Evolutionary conservation across 1,139 yeast species (phyloP).

Genomic region (Saccharomyces hybrid): DNA sequence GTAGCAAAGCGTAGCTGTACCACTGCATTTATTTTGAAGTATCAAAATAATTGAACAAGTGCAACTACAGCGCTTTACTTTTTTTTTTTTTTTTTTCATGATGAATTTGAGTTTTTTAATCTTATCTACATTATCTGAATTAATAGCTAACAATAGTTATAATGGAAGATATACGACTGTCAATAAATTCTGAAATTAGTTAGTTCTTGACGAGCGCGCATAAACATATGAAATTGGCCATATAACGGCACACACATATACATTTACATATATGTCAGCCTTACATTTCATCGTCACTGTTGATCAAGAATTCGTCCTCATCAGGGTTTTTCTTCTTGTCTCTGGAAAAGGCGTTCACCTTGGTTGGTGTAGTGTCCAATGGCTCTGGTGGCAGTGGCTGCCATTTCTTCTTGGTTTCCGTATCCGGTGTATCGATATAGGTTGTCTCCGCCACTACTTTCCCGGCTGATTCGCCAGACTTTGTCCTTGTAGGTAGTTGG

Average conservation of each 20-base stretch:
- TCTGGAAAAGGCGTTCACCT: conserved; percentile 14
- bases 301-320: conserved; percentile 27
- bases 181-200: background rate
- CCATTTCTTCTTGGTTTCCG: conserved; percentile 21
- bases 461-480: conserved; percentile 14
- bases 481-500: conserved; percentile 36
- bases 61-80: background rate
- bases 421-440: conserved; percentile 30
- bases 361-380: conserved; percentile 22
- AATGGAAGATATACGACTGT: conserved; percentile 2
- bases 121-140: conserved; percentile 35
- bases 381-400: conserved; percentile 27
- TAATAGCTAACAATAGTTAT: conserved; percentile 20
- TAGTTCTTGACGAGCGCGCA: background rate
- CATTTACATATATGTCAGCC: background rate
- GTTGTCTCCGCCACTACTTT: conserved; percentile 27
- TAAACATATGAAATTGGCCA: background rate
- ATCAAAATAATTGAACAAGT: background rate
- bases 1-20: background rate
- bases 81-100: conserved; percentile 10
- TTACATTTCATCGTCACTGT: conserved; percentile 28
- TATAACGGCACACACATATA: background rate
- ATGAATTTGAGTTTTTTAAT: conserved; percentile 18
- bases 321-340: conserved; percentile 11
- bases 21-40: background rate